Evolutionary conservation across 345 rosid genomes (phyloP).

Genomic region (Linum trigynum): DNA sequence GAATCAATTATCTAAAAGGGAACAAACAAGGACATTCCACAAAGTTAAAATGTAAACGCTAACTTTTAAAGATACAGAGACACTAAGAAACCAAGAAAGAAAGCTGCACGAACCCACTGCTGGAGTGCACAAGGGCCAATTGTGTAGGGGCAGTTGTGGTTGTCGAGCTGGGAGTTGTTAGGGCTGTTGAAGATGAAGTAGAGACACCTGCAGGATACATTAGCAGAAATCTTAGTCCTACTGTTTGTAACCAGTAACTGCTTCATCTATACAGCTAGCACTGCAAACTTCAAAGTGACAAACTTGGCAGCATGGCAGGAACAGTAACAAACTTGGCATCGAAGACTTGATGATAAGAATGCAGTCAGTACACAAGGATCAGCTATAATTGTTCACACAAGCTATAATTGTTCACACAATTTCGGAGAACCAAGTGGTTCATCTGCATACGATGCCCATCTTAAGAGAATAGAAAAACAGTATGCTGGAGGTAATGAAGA

Average conservation of each 20-base stretch:
- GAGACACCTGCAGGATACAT: conserved; percentile 35
- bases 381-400: not conserved
- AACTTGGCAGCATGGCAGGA: not conserved
- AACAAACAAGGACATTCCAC: not conserved
- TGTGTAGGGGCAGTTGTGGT: conserved; percentile 41
- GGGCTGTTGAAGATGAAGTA: conserved; percentile 41
- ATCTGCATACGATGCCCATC: too few relatives aligned
- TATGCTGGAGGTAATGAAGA: not conserved
- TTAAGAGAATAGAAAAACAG: not conserved
- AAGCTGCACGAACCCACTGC: conserved; percentile 59
- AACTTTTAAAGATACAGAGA: not conserved
- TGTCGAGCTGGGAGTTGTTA: conserved; percentile 34
- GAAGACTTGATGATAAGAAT: not conserved
- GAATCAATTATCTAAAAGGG: not conserved
- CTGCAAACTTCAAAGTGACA: not conserved
- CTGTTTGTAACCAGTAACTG: not conserved
- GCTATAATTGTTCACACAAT: not conserved
- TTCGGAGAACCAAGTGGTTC: not conserved
- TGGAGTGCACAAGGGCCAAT: conserved; percentile 53
- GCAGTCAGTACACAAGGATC: not conserved
- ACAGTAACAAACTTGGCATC: not conserved
- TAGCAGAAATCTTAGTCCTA: not conserved
- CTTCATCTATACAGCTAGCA: not conserved
- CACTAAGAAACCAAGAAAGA: not conserved
- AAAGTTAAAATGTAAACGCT: not conserved